Evolutionary conservation across 1,284 basidiomycete species (phyloP).

Genomic region (Ceratobasidium sp.): DNA sequence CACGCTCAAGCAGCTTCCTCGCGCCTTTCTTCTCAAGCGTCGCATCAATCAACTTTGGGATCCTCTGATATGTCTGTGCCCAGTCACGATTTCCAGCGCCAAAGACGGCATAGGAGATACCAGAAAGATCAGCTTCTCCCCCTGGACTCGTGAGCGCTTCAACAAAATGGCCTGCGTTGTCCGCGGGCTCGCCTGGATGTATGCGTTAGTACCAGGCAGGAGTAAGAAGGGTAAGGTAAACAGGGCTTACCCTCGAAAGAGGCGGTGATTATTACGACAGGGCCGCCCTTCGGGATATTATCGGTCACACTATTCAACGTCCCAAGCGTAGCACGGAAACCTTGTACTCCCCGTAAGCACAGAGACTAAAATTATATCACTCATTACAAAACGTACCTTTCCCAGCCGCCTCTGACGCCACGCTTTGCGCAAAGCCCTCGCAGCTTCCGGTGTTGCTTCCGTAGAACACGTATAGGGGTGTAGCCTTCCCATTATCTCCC

Average conservation of each 20-base stretch:
- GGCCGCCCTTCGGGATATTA: conserved; percentile 63
- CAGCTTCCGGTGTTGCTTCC: conserved; percentile 49
- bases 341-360: no score
- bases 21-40: conserved; percentile 60
- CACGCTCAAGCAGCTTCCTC: conserved; percentile 60
- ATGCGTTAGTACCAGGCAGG: no score
- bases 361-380: no score
- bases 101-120: conserved; percentile 65
- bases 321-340: conserved; percentile 61
- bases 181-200: conserved; percentile 64
- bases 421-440: conserved; percentile 46
- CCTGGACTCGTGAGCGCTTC: conserved; percentile 58
- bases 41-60: conserved; percentile 63
- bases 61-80: conserved; percentile 66
- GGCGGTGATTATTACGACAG: conserved; percentile 66
- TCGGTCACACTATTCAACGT: conserved; percentile 63
- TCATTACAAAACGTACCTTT: conserved; percentile 32
- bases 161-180: conserved; percentile 66
- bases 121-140: conserved; percentile 55
- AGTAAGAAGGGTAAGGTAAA: not conserved
- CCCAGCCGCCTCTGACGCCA: conserved; percentile 36
- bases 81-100: conserved; percentile 70
- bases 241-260: conserved; percentile 65
- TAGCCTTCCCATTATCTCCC: no score
- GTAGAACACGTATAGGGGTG: conserved; percentile 45